Conservation (phyloP, 2,329 filamentous ascomycete species). For the Lachnellula hyalina region DNA sequence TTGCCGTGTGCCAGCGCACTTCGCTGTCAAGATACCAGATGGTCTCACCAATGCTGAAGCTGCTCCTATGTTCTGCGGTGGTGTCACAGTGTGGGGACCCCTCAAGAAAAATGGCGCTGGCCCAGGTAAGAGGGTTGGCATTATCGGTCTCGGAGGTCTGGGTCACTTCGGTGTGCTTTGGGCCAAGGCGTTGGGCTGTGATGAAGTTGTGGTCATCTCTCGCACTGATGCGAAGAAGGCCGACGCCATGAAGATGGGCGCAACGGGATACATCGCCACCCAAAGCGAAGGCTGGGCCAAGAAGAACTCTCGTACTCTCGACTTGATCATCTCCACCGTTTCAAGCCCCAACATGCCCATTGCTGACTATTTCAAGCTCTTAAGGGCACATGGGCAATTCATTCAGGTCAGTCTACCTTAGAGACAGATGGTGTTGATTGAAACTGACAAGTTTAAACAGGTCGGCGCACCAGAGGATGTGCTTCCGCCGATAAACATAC, state of each 20-base stretch:
- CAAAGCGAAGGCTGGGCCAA: slow-evolving; percentile 56
- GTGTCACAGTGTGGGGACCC: slow-evolving; percentile 68
- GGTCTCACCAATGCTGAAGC: slow-evolving; percentile 42
- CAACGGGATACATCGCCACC: slow-evolving; percentile 48
- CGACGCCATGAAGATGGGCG: slow-evolving; percentile 58
- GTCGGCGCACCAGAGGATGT: slow-evolving; percentile 59
- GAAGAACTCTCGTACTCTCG: slow-evolving; percentile 46
- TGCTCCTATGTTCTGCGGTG: slow-evolving; percentile 72
- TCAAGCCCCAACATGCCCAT: slow-evolving; percentile 57
- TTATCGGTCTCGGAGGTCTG: slow-evolving; percentile 68
- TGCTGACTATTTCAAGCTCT: slow-evolving; percentile 52
- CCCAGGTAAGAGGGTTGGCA: slow-evolving; percentile 64
- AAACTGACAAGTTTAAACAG: background rate
- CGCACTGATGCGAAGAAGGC: slow-evolving; percentile 52
- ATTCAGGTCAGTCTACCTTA: slow-evolving; percentile 40
- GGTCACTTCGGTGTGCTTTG: slow-evolving; percentile 70
- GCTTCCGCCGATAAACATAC: slow-evolving; percentile 49
- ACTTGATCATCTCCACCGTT: slow-evolving; percentile 56
- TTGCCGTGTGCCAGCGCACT: slow-evolving; percentile 51
- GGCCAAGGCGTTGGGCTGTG: slow-evolving; percentile 64
- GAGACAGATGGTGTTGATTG: background rate
- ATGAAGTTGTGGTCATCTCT: slow-evolving; percentile 60
- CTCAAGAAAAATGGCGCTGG: slow-evolving; percentile 62
- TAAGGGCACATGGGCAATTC: slow-evolving; percentile 55
- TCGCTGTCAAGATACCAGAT: slow-evolving; percentile 56